phyloP scores from a whole-genome alignment of 352 stramenopile genomes.

The Phytopythium sindhum region DNA sequence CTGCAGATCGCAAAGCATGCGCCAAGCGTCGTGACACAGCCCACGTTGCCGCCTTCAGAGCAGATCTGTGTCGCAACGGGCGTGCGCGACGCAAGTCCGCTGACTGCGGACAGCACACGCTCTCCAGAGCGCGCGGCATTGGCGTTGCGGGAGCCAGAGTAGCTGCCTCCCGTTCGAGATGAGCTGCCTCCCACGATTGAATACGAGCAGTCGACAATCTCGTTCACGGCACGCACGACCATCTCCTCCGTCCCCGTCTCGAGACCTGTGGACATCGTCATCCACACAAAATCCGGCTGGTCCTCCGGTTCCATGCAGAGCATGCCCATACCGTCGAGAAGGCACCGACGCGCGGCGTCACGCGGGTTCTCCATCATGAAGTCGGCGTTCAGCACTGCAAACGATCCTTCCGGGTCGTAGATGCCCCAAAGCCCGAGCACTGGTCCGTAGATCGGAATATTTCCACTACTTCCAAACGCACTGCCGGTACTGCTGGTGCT shows the following conservation, averaged over 20 bases:
- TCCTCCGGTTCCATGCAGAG: conserved; percentile 74
- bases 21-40: conserved; percentile 66
- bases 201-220: conserved; percentile 73
- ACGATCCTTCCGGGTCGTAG: conserved; percentile 78
- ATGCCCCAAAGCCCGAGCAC: conserved; percentile 77
- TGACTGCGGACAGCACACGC: conserved; percentile 3
- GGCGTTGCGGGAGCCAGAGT: background rate
- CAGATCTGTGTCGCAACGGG: conserved; percentile 61
- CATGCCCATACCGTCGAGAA: conserved; percentile 66
- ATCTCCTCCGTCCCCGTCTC: conserved; percentile 60
- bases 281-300: conserved; percentile 79
- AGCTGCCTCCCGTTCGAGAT: conserved; percentile 27
- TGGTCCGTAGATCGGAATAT: conserved; percentile 21
- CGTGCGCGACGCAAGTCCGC: conserved; percentile 10
- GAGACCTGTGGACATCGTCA: conserved; percentile 33
- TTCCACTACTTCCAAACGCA: background rate
- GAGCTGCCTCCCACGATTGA: conserved; percentile 61
- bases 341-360: conserved; percentile 57
- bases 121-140: conserved; percentile 8
- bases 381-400: conserved; percentile 71
- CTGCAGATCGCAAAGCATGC: conserved; percentile 75
- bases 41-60: conserved; percentile 58
- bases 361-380: conserved; percentile 52
- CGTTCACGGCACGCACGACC: conserved; percentile 60
- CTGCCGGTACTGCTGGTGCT: conserved; percentile 34